Percentiles rank a stretch among this genome's conserved stretches.
Evolutionary conservation across 2,329 filamentous ascomycete genomes (phyloP).

Genomic region (Aspergillus novoparasiticus): DNA sequence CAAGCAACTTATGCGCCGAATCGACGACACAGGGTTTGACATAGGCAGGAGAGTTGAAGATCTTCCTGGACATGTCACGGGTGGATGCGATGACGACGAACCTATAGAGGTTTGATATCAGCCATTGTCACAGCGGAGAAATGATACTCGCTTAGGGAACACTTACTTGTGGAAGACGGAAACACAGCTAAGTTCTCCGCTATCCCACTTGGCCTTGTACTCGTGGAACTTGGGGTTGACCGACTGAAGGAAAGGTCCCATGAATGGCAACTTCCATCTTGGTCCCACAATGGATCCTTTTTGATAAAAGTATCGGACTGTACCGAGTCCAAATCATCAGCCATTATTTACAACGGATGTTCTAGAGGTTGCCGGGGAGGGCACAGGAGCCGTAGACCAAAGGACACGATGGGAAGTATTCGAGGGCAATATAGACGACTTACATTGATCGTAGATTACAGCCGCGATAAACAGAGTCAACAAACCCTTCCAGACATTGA

Average conservation of each 20-base stretch:
- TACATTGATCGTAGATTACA: constrained; percentile 88
- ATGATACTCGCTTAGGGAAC: not conserved
- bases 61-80: constrained; percentile 92
- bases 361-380: not conserved
- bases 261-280: constrained; percentile 76
- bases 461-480: constrained; percentile 71
- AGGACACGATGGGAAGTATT: not conserved
- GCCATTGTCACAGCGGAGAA: not conserved
- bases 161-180: constrained; percentile 98
- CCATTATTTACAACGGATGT: not conserved
- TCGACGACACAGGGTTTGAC: constrained; percentile 98
- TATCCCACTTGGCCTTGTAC: constrained; percentile 91
- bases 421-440: constrained; percentile 40
- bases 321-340: constrained; percentile 9
- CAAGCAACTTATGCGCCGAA: constrained; percentile 87
- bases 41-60: constrained; percentile 89
- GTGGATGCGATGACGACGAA: constrained; percentile 97
- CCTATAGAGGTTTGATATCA: constrained; percentile 37
- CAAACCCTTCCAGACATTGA: constrained; percentile 67
- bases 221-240: constrained; percentile 88
- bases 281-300: constrained; percentile 79
- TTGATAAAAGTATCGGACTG: constrained; percentile 73
- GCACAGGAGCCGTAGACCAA: too few relatives aligned
- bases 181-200: constrained; percentile 90
- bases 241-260: constrained; percentile 94